phyloP scores from a whole-genome alignment of 805 yeast species.

The Yarrowia sp. region DNA sequence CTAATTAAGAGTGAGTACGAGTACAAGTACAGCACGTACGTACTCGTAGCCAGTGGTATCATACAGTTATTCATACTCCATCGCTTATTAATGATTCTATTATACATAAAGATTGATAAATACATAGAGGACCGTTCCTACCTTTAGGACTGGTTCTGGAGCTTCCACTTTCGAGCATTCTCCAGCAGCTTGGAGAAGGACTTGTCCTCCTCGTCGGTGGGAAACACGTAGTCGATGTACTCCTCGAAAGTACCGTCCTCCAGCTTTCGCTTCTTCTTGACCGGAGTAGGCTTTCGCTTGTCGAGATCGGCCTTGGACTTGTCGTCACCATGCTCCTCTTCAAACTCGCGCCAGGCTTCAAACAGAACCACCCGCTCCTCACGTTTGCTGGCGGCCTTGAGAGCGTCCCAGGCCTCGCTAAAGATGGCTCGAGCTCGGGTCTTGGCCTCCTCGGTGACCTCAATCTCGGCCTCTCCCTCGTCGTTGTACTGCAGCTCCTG shows the following conservation, averaged over 20 bases:
- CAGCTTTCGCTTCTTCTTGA: slow-evolving; percentile 44
- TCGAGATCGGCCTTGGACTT: slow-evolving; percentile 41
- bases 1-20: no score
- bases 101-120: slow-evolving; percentile 17
- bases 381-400: slow-evolving; percentile 40
- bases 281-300: slow-evolving; percentile 49
- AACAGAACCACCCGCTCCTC: slow-evolving; percentile 52
- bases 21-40: no score
- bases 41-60: no score
- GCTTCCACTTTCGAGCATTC: slow-evolving; percentile 51
- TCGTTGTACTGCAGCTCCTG: slow-evolving; percentile 46
- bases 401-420: slow-evolving; percentile 48
- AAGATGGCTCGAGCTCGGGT: slow-evolving; percentile 54
- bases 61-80: no score
- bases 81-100: neutral
- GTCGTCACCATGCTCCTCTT: slow-evolving; percentile 54
- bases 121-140: neutral
- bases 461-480: slow-evolving; percentile 50
- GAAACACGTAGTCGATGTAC: slow-evolving; percentile 59
- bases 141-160: slow-evolving; percentile 26
- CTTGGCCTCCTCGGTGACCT: slow-evolving; percentile 50
- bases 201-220: slow-evolving; percentile 49
- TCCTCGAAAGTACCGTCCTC: slow-evolving; percentile 52
- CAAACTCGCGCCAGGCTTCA: slow-evolving; percentile 65
- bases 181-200: slow-evolving; percentile 41